A percentile compares a stretch with the other conserved stretches of the same genome.
Evolutionary conservation across 1,284 basidiomycete species (phyloP).

Genomic region (Thecaphora thlaspeos): DNA sequence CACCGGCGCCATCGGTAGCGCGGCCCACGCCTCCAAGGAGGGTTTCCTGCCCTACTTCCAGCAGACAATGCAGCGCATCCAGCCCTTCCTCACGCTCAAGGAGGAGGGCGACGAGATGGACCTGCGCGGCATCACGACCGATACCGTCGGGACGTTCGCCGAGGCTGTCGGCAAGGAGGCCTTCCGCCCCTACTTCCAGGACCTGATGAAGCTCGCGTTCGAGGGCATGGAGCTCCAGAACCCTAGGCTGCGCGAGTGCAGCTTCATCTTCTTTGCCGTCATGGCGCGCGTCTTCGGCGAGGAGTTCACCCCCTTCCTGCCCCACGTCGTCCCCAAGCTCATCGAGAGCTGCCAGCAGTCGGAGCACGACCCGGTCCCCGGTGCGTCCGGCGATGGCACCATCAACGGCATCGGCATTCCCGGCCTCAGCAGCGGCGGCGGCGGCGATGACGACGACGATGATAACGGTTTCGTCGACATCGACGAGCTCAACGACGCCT

Average conservation of each 20-base stretch:
- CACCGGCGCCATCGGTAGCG: slow-evolving; percentile 95
- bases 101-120: slow-evolving; percentile 77
- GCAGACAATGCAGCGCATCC: slow-evolving; percentile 83
- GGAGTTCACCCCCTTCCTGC: slow-evolving; percentile 86
- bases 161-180: slow-evolving; percentile 92
- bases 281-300: slow-evolving; percentile 95
- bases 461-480: slow-evolving; percentile 65
- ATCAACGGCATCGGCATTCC: slow-evolving; percentile 64
- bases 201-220: slow-evolving; percentile 95
- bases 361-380: slow-evolving; percentile 61
- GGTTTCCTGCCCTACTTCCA: slow-evolving; percentile 94
- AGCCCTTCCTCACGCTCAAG: slow-evolving; percentile 78
- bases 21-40: slow-evolving; percentile 93
- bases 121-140: slow-evolving; percentile 95
- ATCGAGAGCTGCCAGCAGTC: slow-evolving; percentile 78
- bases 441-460: slow-evolving; percentile 65
- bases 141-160: slow-evolving; percentile 95
- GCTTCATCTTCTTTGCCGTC: slow-evolving; percentile 97
- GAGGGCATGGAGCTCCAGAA: slow-evolving; percentile 80
- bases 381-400: slow-evolving; percentile 53
- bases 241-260: slow-evolving; percentile 87
- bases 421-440: slow-evolving; percentile 68
- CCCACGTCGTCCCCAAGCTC: slow-evolving; percentile 81
- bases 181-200: slow-evolving; percentile 92
- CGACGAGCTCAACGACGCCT: slow-evolving; percentile 69